Conservation (phyloP, 2,329 filamentous ascomycete genomes). For the Hypomyces rosellus region DNA sequence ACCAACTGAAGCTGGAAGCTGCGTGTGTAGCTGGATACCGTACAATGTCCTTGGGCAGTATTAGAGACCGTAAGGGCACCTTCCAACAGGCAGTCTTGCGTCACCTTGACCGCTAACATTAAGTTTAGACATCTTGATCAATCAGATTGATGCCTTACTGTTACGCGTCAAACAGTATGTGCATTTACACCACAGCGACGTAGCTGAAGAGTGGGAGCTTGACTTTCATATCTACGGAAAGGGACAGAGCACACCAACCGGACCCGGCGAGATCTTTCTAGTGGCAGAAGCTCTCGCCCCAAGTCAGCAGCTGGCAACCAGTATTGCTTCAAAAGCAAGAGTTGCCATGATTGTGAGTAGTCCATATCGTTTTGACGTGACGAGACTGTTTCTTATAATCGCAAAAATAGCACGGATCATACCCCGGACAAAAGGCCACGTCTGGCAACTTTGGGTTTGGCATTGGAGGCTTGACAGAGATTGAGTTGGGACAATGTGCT, state of each 20-base stretch:
- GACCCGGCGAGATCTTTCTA: constrained; percentile 8
- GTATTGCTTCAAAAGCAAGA: constrained; percentile 22
- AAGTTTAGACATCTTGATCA: no score
- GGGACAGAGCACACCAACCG: background rate
- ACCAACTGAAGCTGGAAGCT: no score
- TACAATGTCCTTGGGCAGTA: no score
- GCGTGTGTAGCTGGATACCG: no score
- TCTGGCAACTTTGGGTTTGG: constrained; percentile 42
- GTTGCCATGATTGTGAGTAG: constrained; percentile 20
- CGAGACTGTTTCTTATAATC: no score
- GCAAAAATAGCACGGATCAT: constrained; percentile 33
- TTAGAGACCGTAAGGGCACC: no score
- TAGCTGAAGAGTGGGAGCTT: constrained; percentile 17
- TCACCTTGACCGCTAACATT: no score
- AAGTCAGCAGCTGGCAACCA: constrained; percentile 38
- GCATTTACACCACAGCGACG: constrained; percentile 15
- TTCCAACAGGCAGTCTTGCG: no score
- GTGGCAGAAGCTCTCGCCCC: constrained; percentile 40
- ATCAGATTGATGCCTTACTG: no score
- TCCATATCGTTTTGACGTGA: no score
- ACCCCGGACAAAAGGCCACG: constrained; percentile 45
- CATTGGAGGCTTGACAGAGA: constrained; percentile 19
- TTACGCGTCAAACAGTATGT: no score
- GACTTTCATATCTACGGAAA: constrained; percentile 40
- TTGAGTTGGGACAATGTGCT: no score